Conservation (phyloP, 306 rosid species). For the Vigna radiata region DNA sequence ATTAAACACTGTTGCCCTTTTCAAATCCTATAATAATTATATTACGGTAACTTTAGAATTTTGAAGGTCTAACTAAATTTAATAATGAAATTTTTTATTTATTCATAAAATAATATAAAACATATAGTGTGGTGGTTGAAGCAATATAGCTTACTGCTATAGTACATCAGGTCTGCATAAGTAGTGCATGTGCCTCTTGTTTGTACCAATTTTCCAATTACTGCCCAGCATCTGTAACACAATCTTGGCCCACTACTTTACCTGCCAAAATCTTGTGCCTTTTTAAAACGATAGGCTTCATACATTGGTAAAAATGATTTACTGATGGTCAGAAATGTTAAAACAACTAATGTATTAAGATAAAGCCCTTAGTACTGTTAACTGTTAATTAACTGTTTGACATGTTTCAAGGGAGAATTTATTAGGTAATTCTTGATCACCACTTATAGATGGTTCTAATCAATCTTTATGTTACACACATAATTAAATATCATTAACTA, state of each 20-base stretch:
- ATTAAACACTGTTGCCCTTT: background rate
- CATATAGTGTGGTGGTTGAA: constrained; percentile 52
- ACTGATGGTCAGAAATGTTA: background rate
- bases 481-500: no score
- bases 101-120: background rate
- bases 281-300: constrained; percentile 36
- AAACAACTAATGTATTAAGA: constrained; percentile 12
- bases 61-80: no score
- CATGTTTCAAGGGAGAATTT: background rate
- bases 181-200: constrained; percentile 50
- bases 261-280: constrained; percentile 45
- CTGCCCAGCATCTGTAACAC: constrained; percentile 29
- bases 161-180: constrained; percentile 42
- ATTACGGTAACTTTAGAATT: no score
- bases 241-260: constrained; percentile 49
- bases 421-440: no score
- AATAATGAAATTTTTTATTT: no score
- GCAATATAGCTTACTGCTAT: constrained; percentile 43
- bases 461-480: no score
- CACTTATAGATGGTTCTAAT: no score
- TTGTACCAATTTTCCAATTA: constrained; percentile 50
- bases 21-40: no score
- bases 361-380: constrained; percentile 20
- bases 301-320: background rate
- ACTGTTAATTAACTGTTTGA: constrained; percentile 40